Percentiles rank a stretch among this genome's conserved stretches.
Conservation (phyloP, 495 filamentous ascomycete genomes). For the Extremus antarcticus region DNA sequence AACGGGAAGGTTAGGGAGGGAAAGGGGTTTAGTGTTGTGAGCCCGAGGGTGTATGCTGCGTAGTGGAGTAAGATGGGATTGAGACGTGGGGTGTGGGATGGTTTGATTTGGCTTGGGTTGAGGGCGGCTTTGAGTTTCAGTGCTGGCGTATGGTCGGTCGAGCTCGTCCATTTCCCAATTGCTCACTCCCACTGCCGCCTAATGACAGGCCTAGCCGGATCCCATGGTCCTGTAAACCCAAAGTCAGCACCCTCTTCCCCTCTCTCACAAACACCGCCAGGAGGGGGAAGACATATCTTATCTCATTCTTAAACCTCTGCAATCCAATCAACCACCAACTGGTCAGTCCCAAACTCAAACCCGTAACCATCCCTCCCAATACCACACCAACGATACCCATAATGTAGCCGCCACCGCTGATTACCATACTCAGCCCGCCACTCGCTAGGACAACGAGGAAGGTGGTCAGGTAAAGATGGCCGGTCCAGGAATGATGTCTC, state of each 20-base stretch:
- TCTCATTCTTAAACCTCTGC: conserved; percentile 99
- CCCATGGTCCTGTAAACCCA: conserved; percentile 63
- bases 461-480: conserved; percentile 67
- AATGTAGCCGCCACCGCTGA: conserved; percentile 59
- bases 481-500: conserved; percentile 69
- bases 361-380: conserved; percentile 56
- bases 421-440: conserved; percentile 61
- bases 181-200: conserved; percentile 48
- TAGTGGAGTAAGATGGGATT: no score
- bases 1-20: no score
- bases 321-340: conserved; percentile 96
- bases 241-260: neutral
- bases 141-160: no score
- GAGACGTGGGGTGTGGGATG: no score
- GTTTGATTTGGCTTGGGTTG: no score
- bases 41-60: no score
- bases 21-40: no score
- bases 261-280: neutral
- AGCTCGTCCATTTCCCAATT: conserved; percentile 19
- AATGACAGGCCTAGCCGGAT: conserved; percentile 80
- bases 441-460: conserved; percentile 69
- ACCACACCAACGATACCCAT: conserved; percentile 61
- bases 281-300: conserved; percentile 37
- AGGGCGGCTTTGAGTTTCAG: neutral
- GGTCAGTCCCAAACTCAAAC: conserved; percentile 78